A percentile compares a stretch with the other conserved stretches of the same genome.
Evolutionary conservation across 495 filamentous ascomycete genomes (phyloP).

Genomic region (Penicillium mononematosum): DNA sequence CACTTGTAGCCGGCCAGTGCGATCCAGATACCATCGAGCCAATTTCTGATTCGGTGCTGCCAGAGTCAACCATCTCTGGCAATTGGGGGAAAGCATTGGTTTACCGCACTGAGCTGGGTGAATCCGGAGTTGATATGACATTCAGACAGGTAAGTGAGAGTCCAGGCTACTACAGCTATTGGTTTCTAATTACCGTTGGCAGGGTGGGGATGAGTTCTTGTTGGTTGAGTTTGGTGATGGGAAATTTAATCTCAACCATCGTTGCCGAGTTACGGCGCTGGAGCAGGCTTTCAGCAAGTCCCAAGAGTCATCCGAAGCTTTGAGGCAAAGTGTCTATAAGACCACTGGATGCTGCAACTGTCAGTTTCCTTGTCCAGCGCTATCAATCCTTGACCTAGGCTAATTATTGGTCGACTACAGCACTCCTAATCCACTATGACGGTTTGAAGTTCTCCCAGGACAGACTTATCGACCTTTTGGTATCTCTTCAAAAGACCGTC

Average conservation of each 20-base stretch:
- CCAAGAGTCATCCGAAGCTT: slow-evolving; percentile 26
- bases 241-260: slow-evolving; percentile 50
- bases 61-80: neutral
- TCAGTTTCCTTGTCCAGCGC: slow-evolving; percentile 14
- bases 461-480: slow-evolving; percentile 32
- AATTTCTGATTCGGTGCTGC: neutral
- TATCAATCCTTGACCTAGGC: neutral
- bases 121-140: slow-evolving; percentile 32
- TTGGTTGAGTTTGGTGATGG: slow-evolving; percentile 55
- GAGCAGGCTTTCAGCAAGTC: slow-evolving; percentile 39
- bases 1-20: slow-evolving; percentile 1
- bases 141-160: slow-evolving; percentile 45
- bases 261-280: slow-evolving; percentile 49
- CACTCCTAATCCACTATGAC: slow-evolving; percentile 51
- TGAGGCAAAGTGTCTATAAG: slow-evolving; percentile 41
- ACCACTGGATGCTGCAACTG: slow-evolving; percentile 51
- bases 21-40: neutral
- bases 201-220: slow-evolving; percentile 56
- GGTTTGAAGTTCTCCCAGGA: slow-evolving; percentile 36
- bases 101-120: neutral
- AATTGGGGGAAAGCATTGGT: slow-evolving; percentile 2
- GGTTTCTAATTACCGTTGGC: neutral
- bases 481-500: slow-evolving; percentile 26
- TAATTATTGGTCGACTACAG: slow-evolving; percentile 13
- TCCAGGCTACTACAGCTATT: neutral